phyloP scores from a whole-genome alignment of 78 protist genomes.

The Reticulomyxa filosa region DNA sequence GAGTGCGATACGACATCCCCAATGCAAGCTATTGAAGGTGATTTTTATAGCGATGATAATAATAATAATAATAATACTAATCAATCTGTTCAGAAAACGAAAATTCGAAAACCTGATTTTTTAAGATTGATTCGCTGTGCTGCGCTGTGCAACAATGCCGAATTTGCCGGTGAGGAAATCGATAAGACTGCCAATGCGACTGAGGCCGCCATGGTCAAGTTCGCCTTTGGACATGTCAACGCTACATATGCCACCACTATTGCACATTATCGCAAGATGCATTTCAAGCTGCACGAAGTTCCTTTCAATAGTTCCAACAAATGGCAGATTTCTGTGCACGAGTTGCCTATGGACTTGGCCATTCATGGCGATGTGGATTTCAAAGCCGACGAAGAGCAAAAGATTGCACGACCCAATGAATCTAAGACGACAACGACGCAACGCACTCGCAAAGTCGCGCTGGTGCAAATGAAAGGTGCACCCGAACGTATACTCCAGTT shows the following conservation, averaged over 20 bases:
- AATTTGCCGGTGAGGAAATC: constrained; percentile 11
- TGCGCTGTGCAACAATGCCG: constrained; percentile 34
- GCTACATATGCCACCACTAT: too few relatives aligned
- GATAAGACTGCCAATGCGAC: constrained; percentile 29
- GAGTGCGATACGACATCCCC: too few relatives aligned
- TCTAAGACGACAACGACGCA: too few relatives aligned
- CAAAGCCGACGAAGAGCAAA: constrained; percentile 6
- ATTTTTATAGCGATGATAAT: background rate
- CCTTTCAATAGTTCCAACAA: constrained; percentile 89
- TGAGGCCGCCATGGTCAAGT: constrained; percentile 64
- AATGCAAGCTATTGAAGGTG: too few relatives aligned
- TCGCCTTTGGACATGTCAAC: constrained; percentile 8
- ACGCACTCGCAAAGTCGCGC: too few relatives aligned
- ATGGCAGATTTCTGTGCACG: constrained; percentile 44
- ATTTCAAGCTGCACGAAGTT: constrained; percentile 30
- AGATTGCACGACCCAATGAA: background rate
- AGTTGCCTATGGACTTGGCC: too few relatives aligned
- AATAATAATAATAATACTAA: too few relatives aligned
- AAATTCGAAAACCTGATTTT: constrained; percentile 9
- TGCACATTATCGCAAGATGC: constrained; percentile 12
- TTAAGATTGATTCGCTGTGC: background rate
- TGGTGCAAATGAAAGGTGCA: constrained; percentile 52
- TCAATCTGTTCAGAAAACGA: too few relatives aligned
- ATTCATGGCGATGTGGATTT: too few relatives aligned
- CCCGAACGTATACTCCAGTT: constrained; percentile 51